Evolutionary conservation across 2,329 filamentous ascomycete species (phyloP).

Genomic region (Beauveria pseudobassiana): DNA sequence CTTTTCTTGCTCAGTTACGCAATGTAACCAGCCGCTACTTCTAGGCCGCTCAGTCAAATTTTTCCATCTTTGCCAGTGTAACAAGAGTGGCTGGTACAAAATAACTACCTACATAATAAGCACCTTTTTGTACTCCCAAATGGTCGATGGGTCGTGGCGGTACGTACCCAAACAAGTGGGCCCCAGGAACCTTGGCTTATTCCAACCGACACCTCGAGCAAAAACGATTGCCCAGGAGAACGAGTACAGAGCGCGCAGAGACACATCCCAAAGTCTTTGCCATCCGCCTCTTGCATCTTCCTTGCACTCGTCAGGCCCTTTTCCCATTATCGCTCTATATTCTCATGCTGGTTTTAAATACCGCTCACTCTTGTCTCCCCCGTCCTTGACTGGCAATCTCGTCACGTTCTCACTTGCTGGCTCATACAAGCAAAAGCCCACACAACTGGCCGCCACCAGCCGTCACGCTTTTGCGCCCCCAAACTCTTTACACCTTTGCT

Average conservation of each 20-base stretch:
- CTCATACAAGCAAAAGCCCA: slow-evolving; percentile 12
- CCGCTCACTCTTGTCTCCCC: slow-evolving; percentile 3
- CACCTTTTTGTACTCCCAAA: background rate
- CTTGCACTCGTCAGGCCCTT: slow-evolving; percentile 10
- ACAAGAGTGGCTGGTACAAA: background rate
- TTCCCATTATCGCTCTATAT: slow-evolving; percentile 10
- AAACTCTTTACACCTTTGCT: background rate
- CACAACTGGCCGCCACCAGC: background rate
- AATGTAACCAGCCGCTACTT: background rate
- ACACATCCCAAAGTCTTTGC: slow-evolving; percentile 15
- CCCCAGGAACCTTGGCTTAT: slow-evolving; percentile 24
- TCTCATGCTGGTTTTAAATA: slow-evolving; percentile 12
- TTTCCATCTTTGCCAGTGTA: background rate
- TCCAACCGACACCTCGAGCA: slow-evolving; percentile 32
- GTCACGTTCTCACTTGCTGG: slow-evolving; percentile 12
- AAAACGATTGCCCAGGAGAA: slow-evolving; percentile 29
- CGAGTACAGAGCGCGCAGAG: slow-evolving; percentile 16
- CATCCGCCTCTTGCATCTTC: slow-evolving; percentile 17
- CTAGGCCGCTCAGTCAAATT: background rate
- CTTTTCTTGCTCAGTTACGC: background rate
- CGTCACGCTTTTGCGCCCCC: background rate
- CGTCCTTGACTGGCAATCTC: background rate
- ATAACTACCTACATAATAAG: background rate
- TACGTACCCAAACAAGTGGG: slow-evolving; percentile 11
- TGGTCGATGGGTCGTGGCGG: background rate